These are phyloP conservation scores for Acanthamoeba castellanii DNA, from an alignment of 208 protist species.

Conservation along the genomic window DNA sequence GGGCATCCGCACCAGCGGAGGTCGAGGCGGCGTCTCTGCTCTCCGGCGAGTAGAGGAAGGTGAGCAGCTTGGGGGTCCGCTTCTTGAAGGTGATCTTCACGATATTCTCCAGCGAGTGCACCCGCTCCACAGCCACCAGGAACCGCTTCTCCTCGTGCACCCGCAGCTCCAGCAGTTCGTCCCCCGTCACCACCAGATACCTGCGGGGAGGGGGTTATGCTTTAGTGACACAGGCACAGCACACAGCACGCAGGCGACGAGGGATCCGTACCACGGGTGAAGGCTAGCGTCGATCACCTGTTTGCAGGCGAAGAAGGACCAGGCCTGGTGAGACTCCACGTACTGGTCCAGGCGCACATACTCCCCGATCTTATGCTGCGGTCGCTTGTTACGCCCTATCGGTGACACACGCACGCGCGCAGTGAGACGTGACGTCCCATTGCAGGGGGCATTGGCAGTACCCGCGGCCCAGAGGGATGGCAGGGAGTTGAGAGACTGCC, in stretches of 20 bases:
- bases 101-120: slow-evolving; percentile 23
- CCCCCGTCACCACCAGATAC: slow-evolving; percentile 35
- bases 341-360: slow-evolving; percentile 42
- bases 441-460: not conserved
- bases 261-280: slow-evolving; percentile 11
- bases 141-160: slow-evolving; percentile 34
- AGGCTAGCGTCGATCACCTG: not conserved
- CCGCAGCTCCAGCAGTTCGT: slow-evolving; percentile 26
- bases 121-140: slow-evolving; percentile 29
- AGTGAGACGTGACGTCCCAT: not conserved
- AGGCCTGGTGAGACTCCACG: slow-evolving; percentile 14
- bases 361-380: not conserved
- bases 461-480: not conserved
- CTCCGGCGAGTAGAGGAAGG: slow-evolving; percentile 31
- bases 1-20: not conserved
- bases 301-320: slow-evolving; percentile 59
- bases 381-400: not conserved
- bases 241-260: not conserved
- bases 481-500: not conserved
- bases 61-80: slow-evolving; percentile 1
- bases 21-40: not conserved
- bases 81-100: slow-evolving; percentile 65
- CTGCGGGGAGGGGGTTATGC: not conserved
- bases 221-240: not conserved
- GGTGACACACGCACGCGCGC: not conserved